A percentile compares a stretch with the other conserved stretches of the same genome.
These are phyloP conservation scores for Camellia japonica DNA, from an alignment of 148 eudicot species.

Conservation along the genomic window DNA sequence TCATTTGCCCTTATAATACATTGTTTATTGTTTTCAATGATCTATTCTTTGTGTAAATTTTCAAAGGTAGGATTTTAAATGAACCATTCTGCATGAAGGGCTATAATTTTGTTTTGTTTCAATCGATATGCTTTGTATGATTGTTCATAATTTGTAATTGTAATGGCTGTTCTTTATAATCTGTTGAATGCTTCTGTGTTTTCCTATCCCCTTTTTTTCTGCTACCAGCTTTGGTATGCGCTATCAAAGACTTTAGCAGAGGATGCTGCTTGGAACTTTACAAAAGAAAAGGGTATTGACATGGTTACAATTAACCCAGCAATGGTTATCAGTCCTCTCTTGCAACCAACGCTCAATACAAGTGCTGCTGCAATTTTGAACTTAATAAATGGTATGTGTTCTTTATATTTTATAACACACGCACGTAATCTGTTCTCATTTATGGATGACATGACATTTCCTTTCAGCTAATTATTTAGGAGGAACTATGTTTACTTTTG, in stretches of 20 bases:
- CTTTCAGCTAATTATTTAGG: background rate
- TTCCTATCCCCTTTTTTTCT: background rate
- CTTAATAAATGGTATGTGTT: constrained; percentile 31
- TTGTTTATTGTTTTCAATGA: background rate
- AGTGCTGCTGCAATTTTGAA: constrained; percentile 33
- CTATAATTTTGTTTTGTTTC: background rate
- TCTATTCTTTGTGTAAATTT: background rate
- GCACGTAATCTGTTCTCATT: background rate
- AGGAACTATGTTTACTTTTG: background rate
- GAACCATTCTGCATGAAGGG: background rate
- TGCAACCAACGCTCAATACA: constrained; percentile 51
- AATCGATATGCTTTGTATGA: background rate
- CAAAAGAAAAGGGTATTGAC: constrained; percentile 41
- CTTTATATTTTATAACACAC: background rate
- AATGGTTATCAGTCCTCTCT: constrained; percentile 46
- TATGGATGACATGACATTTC: background rate
- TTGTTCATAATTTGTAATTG: background rate
- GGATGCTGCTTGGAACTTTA: constrained; percentile 57
- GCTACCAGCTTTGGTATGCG: constrained; percentile 32
- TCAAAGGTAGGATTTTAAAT: background rate
- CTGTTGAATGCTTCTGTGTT: background rate
- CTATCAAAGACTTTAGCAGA: constrained; percentile 57
- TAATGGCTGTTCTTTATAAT: background rate
- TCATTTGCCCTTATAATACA: too few species aligned
- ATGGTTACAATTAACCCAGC: constrained; percentile 50